Evolutionary conservation across 2,329 filamentous ascomycete species (phyloP), one percentile per base, ranked within the genome.

Genomic region (Didymella segeticola): DNA sequence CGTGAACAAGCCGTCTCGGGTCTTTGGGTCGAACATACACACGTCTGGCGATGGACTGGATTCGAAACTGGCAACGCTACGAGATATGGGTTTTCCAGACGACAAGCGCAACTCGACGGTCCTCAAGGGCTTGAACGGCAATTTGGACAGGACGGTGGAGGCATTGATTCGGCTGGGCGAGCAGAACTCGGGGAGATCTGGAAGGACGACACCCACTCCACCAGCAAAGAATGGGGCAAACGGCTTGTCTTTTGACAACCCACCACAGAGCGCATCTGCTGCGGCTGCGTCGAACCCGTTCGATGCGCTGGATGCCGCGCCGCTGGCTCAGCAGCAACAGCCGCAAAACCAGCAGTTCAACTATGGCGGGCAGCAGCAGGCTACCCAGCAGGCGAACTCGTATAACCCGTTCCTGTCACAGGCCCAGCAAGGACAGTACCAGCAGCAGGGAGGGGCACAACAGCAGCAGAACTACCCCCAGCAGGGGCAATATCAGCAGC

Each of bases 81-180:
- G 87, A 49, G 92, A 97, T 51, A 96, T 98, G 92, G 95, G 95
- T 0, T 99, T 99, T 67, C 80, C 79, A 4, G 92, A 99, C 70
- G 86, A 89, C 34, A 90, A 89, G 64, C 86, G 89, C 54, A 98
- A 97, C 68, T 82, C 86, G 4, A 86, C 89, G 46, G 86, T 97
- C 22, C 78, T 99, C 15, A 93, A 92, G 70, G 89, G 89, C 3
- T 82, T 96, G 25, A 87, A 89, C 67, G 93, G 93, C 4, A 93
- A 95, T 68, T 71, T 99, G 53, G 91, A 97, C 63, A 89, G 86
- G 72, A 87, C 93, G 0, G 86, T 98, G 37, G 93, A 98, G 74
- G 86, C 91, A 15, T 77, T 99, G 67, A 86, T 95, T 51, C 85
- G 91, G 62, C 77, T 97, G 31, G 93, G 93, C 22, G 92, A 96